These are phyloP conservation scores for Rosa persica DNA, from an alignment of 306 rosid genomes.

Conservation along the genomic window DNA sequence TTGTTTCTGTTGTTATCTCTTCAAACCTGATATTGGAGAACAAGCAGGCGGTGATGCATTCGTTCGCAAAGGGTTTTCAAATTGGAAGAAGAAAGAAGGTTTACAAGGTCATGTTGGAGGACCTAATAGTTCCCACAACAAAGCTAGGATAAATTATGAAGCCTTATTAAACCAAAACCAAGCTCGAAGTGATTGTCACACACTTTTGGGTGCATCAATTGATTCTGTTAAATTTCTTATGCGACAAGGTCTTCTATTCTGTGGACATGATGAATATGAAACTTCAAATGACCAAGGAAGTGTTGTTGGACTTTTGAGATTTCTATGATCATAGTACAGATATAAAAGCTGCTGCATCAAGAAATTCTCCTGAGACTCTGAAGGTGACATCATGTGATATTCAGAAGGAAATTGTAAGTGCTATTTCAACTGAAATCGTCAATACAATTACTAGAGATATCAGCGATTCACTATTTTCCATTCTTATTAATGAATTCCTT, in stretches of 20 bases:
- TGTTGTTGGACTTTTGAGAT: not conserved
- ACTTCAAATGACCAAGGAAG: not conserved
- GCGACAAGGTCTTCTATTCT: not conserved
- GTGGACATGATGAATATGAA: not conserved
- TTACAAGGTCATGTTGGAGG: slow-evolving; percentile 4
- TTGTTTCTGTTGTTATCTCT: slow-evolving; percentile 4
- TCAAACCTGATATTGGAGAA: not conserved
- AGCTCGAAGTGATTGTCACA: not conserved
- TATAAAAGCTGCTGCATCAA: not conserved
- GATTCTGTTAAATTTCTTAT: not conserved
- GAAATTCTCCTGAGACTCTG: not conserved
- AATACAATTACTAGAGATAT: too few species aligned
- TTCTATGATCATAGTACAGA: not conserved
- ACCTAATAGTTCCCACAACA: not conserved
- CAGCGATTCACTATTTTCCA: not conserved
- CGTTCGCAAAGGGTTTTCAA: not conserved
- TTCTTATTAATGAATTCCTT: not conserved
- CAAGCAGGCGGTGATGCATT: slow-evolving; percentile 1
- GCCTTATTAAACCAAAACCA: not conserved
- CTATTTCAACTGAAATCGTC: not conserved
- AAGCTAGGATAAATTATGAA: not conserved
- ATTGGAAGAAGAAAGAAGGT: not conserved
- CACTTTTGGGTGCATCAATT: not conserved
- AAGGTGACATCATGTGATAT: not conserved
- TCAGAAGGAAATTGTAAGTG: not conserved